Evolutionary conservation across 768 basidiomycete genomes (phyloP).

Genomic region (Psilocybe cubensis): DNA sequence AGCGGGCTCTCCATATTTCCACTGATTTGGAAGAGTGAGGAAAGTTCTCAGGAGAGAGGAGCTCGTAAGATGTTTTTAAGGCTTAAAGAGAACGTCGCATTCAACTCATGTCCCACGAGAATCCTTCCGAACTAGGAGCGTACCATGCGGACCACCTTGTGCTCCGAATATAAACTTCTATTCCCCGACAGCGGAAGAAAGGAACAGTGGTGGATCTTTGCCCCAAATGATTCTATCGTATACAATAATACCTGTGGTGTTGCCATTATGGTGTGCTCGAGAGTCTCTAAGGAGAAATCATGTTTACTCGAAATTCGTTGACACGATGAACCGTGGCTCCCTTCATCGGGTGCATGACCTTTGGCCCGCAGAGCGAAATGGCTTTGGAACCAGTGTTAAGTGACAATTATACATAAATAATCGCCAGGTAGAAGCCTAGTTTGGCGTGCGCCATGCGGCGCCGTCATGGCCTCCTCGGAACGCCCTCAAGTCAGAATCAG

Average conservation of each 20-base stretch:
- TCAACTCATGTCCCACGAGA: constrained; percentile 13
- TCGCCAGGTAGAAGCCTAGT: too few species aligned
- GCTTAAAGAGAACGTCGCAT: not conserved
- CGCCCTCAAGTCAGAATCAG: too few species aligned
- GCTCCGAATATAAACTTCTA: not conserved
- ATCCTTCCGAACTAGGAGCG: constrained; percentile 5
- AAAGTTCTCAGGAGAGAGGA: not conserved
- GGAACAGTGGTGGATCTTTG: not conserved
- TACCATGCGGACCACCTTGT: constrained; percentile 11
- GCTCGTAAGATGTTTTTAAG: constrained; percentile 4
- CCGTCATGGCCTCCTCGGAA: too few species aligned
- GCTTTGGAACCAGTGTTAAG: not conserved
- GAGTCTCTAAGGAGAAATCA: not conserved
- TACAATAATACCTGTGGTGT: not conserved
- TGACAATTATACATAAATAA: not conserved
- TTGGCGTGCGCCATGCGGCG: too few species aligned
- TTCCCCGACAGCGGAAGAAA: constrained; percentile 1
- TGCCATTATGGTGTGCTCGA: not conserved
- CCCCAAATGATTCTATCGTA: not conserved
- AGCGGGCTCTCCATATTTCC: constrained; percentile 11
- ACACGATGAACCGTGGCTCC: not conserved
- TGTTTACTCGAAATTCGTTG: not conserved
- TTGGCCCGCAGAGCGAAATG: not conserved
- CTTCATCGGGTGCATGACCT: not conserved
- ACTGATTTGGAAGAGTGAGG: not conserved